Evolutionary conservation across 768 basidiomycete species (phyloP).

Genomic region (Gelatoporia subvermispora): DNA sequence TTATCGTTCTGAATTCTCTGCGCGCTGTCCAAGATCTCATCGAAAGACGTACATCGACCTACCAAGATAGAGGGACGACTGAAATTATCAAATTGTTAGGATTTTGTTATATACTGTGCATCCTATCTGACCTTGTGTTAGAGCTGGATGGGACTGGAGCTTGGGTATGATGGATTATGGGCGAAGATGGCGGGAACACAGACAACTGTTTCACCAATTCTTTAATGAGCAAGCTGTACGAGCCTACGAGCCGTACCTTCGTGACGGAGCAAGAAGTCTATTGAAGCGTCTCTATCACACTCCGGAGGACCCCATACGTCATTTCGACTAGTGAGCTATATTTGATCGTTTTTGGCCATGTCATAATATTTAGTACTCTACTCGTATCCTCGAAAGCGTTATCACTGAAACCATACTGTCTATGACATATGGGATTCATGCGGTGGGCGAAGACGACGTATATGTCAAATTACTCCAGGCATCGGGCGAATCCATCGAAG

Average conservation of each 20-base stretch:
- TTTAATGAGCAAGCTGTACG: neutral
- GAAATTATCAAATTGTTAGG: no score
- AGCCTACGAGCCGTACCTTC: neutral
- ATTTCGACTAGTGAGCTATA: neutral
- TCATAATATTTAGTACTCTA: no score
- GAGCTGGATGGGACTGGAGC: neutral
- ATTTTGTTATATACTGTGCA: no score
- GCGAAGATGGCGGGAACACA: neutral
- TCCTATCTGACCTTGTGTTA: neutral
- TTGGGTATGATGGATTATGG: neutral
- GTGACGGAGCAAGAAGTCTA: no score
- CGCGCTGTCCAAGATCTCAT: conserved; percentile 3
- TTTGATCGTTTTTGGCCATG: no score
- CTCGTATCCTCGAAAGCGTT: neutral
- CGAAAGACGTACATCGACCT: conserved; percentile 9
- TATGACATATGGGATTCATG: neutral
- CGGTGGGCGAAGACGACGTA: neutral
- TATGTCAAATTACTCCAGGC: neutral
- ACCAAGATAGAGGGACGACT: conserved; percentile 1
- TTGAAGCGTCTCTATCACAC: neutral
- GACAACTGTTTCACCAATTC: neutral
- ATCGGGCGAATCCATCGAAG: neutral
- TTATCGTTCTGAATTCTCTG: conserved; percentile 3
- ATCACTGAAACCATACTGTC: neutral
- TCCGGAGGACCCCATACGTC: neutral